Conservation (phyloP, 177 flowering plant species). For the Tripterygium wilfordii region DNA sequence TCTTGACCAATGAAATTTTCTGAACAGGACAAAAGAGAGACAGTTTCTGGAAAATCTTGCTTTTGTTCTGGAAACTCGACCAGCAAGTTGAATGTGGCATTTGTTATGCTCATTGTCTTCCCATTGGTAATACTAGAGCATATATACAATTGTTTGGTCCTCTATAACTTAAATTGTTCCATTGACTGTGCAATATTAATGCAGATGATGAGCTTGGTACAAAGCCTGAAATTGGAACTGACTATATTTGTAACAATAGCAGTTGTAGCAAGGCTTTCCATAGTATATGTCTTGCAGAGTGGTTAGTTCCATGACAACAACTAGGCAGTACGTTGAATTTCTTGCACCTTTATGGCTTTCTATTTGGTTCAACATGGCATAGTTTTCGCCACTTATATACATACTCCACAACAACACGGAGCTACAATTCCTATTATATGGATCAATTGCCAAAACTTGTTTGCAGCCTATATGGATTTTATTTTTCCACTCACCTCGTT, state of each 20-base stretch:
- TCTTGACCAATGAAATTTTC: too few relatives aligned
- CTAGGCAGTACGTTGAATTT: constrained; percentile 78
- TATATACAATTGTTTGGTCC: background rate
- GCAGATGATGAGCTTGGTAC: constrained; percentile 75
- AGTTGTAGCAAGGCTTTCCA: constrained; percentile 71
- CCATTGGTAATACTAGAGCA: constrained; percentile 38
- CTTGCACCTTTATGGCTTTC: too few relatives aligned
- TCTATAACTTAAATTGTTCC: background rate
- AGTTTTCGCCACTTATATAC: too few relatives aligned
- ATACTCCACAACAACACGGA: too few relatives aligned
- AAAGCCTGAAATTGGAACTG: constrained; percentile 60
- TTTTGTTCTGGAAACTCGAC: constrained; percentile 36
- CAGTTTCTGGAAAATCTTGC: constrained; percentile 54
- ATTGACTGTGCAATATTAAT: constrained; percentile 7
- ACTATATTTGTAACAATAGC: constrained; percentile 65
- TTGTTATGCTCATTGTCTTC: constrained; percentile 81
- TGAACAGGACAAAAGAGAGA: constrained; percentile 54
- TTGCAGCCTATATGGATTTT: too few relatives aligned
- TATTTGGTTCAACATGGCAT: too few relatives aligned
- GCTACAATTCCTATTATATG: too few relatives aligned
- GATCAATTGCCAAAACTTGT: too few relatives aligned
- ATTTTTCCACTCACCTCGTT: too few relatives aligned
- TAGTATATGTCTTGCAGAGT: constrained; percentile 71
- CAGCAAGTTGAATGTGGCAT: constrained; percentile 80
- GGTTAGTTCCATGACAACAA: constrained; percentile 84